Base-by-base conservation (phyloP, 129 eudicot genomes). In the Daucus carota region DNA sequence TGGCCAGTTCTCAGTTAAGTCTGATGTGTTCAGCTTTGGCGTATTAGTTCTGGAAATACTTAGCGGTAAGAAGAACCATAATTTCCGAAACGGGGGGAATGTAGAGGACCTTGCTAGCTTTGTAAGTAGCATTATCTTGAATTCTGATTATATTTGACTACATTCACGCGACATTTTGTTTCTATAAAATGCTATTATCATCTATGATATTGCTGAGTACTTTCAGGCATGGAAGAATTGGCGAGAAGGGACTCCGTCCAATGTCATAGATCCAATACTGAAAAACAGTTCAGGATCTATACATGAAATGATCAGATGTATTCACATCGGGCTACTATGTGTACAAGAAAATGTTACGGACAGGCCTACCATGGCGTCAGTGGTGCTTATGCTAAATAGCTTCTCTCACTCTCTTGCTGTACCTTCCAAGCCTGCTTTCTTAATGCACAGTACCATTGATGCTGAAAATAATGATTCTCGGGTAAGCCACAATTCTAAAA, bases 281-380 rank as follows among this genome's bases (percentile, higher is more conserved):
- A 50, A 8, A 32, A 13, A 0, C 20, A 29, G 24, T 42, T 43
- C 74, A 13, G 28, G 26, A 8, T 1, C 20, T 0, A 73, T 17
- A 45, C 38, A 14, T 73, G 60, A 73, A 0, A 47, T 79, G 22
- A 44, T 44, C 0, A 73, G 75, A 79, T 63, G 68, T 50, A 79
- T 79, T 29, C 74, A 79, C 4, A 73, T 79, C 13, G 82, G 66
- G 28, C 31, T 79, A 67, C 44, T 79, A 57, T 79, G 78, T 40
- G 76, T 73, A 5, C 78, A 79, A 79, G 74, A 73, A 38, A 43
- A 65, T 33, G 47, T 59, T 31, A 77, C 74, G 20, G 18, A 73
- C 59, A 59, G 82, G 48, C 82, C 82, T 6, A 60, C 48, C 4
- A 79, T 79, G 26, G 47, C 66, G 8, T 73, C 67, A 79, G 78